Evolutionary conservation across 768 basidiomycete genomes (phyloP), one percentile per base, ranked within the genome.

Genomic region (Exidia glandulosa): DNA sequence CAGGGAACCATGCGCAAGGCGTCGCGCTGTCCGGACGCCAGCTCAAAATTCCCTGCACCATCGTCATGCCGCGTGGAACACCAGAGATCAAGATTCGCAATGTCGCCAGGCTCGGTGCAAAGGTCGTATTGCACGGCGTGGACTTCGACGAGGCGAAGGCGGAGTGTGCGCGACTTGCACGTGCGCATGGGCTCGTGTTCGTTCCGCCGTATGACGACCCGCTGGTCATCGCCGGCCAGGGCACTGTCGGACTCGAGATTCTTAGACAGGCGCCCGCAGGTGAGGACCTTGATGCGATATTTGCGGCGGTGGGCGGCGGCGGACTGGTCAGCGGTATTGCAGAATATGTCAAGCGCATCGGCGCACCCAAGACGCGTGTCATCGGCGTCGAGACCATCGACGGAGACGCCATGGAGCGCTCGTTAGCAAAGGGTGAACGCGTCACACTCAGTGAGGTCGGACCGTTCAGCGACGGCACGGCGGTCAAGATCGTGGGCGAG

Each of bases 191-290:
- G 1, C 82, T 98, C 55, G 78, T 86, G 16, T 94, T 94, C 66
- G 93, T 99, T 13, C 96, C 96, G 0, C 96, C 96, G 1, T 99
- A 94, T 71, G 96, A 99, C 67, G 90, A 99, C 65, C 96, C 96
- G 0, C 80, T 94, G 62, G 87, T 99, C 67, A 94, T 99, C 64
- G 94, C 96, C 0, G 96, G 96, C 0, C 96, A 98, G 70, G 96
- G 94, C 12, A 99, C 96, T 0, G 80, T 90, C 27, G 96, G 87
- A 6, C 83, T 96, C 81, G 96, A 99, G 70, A 88, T 99, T 57
- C 79, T 97, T 59, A 93, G 97, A 66, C 95, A 99, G 69, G 62
- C 89, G 0, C 79, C 85, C 1, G n/a, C 37, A 14, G 10, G 50
- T 7, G 88, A 91, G 52, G 76, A 73, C 56, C 73, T 98, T 7